Percentiles rank a stretch among this genome's conserved stretches.
phyloP scores from a whole-genome alignment of 371 early-diverging fungal genomes.

The Blastocladiella emersonii region DNA sequence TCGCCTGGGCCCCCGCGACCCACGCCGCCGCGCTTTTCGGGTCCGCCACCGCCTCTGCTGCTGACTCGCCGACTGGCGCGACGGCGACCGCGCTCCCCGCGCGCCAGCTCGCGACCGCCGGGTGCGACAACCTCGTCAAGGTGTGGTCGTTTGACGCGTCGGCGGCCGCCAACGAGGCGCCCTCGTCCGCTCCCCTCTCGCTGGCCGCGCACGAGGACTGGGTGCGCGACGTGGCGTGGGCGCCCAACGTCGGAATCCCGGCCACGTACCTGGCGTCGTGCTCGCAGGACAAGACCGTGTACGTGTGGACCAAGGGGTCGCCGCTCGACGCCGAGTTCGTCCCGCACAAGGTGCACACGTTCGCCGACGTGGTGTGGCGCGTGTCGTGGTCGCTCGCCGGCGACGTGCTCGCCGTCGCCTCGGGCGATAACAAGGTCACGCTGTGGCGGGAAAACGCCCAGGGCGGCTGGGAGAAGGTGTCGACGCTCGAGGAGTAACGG shows the following conservation, averaged over 20 bases:
- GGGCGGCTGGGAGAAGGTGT: constrained; percentile 65
- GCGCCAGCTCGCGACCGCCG: constrained; percentile 81
- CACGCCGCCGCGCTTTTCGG: constrained; percentile 55
- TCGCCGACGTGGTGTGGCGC: constrained; percentile 94
- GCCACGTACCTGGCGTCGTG: constrained; percentile 80
- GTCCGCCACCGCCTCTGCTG: constrained; percentile 30
- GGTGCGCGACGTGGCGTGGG: constrained; percentile 97
- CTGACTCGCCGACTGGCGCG: constrained; percentile 33
- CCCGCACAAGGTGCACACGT: constrained; percentile 45
- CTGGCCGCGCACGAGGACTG: constrained; percentile 91
- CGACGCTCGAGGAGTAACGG: background rate
- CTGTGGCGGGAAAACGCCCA: constrained; percentile 87
- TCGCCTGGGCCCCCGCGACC: constrained; percentile 88
- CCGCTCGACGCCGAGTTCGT: constrained; percentile 15
- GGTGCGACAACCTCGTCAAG: constrained; percentile 91
- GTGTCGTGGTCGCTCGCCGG: constrained; percentile 92
- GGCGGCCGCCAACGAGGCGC: constrained; percentile 51
- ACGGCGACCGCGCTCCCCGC: constrained; percentile 18
- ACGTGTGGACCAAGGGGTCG: constrained; percentile 82
- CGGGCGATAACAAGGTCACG: constrained; percentile 90
- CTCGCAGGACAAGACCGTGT: constrained; percentile 72
- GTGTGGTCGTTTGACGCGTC: constrained; percentile 70
- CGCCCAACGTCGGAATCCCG: constrained; percentile 86
- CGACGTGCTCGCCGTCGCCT: constrained; percentile 86
- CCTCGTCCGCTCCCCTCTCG: constrained; percentile 53